Percentiles rank a stretch among this genome's conserved stretches.
Evolutionary conservation across 441 rosid genomes (phyloP).

Genomic region (Biscutella laevigata): DNA sequence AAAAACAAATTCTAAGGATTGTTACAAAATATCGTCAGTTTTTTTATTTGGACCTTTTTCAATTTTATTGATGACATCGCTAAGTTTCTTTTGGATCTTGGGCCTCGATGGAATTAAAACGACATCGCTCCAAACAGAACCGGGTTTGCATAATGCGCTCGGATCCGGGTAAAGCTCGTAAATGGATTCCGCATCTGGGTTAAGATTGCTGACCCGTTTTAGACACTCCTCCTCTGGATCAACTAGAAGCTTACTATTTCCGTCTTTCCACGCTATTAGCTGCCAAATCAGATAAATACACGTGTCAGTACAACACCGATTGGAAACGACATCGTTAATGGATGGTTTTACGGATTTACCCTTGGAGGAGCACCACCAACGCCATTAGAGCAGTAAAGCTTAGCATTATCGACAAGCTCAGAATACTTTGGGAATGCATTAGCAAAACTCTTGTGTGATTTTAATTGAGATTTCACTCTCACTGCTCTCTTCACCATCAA

Average conservation of each 20-base stretch:
- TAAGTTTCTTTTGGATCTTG: constrained; percentile 37
- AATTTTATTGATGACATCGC: constrained; percentile 29
- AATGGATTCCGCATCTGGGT: constrained; percentile 52
- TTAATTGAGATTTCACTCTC: constrained; percentile 62
- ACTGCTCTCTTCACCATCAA: constrained; percentile 62
- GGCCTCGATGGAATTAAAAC: constrained; percentile 45
- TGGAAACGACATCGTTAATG: neutral
- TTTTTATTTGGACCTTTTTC: constrained; percentile 27
- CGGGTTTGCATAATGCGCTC: constrained; percentile 30
- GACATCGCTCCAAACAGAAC: constrained; percentile 58
- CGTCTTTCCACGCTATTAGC: constrained; percentile 77
- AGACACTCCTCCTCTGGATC: constrained; percentile 58
- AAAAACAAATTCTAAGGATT: too few species aligned
- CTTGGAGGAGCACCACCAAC: constrained; percentile 53
- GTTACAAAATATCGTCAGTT: neutral
- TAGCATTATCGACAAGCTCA: constrained; percentile 63
- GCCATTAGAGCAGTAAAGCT: constrained; percentile 63
- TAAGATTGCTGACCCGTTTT: constrained; percentile 31
- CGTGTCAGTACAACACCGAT: too few species aligned
- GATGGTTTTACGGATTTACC: too few species aligned
- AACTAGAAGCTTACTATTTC: constrained; percentile 43
- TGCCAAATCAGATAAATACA: constrained; percentile 8
- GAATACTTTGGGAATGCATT: constrained; percentile 56
- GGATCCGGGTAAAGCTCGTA: constrained; percentile 48
- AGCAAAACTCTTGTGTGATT: constrained; percentile 77